Conservation (phyloP, 192 early-diverging fungal species). For the Linnemannia elongata region DNA sequence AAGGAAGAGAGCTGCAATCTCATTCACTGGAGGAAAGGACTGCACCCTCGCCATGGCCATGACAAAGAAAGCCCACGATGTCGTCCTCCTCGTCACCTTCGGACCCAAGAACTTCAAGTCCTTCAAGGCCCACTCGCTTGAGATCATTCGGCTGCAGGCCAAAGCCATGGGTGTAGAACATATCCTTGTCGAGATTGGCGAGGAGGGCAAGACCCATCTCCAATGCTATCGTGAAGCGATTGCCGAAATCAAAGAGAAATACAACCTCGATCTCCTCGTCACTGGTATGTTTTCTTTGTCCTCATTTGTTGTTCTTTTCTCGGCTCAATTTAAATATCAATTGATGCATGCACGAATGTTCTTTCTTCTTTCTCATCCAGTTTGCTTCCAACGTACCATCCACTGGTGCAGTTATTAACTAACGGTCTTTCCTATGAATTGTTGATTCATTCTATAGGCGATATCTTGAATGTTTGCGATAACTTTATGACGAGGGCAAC, state of each 20-base stretch:
- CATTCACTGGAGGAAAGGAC: conserved; percentile 77
- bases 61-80: conserved; percentile 52
- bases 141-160: conserved; percentile 62
- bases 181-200: conserved; percentile 45
- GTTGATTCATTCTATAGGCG: conserved; percentile 46
- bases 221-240: conserved; percentile 64
- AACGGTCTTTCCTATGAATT: not conserved
- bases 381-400: too few relatives aligned
- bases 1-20: conserved; percentile 61
- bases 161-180: conserved; percentile 65
- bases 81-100: conserved; percentile 65
- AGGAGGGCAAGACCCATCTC: conserved; percentile 63
- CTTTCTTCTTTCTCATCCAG: not conserved
- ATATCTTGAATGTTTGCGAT: conserved; percentile 72
- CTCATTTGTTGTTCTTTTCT: not conserved
- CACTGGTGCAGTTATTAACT: not conserved
- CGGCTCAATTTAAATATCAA: not conserved
- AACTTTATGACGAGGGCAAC: conserved; percentile 72
- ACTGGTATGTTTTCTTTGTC: conserved; percentile 53
- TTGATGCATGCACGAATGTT: not conserved
- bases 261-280: conserved; percentile 64
- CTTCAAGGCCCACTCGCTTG: conserved; percentile 68
- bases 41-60: conserved; percentile 64
- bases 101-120: conserved; percentile 58
- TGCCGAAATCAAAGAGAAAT: conserved; percentile 47